Evolutionary conservation across 805 yeast species (phyloP), one percentile per base, ranked within the genome.

Genomic region (Wickerhamomyces mucosus): DNA sequence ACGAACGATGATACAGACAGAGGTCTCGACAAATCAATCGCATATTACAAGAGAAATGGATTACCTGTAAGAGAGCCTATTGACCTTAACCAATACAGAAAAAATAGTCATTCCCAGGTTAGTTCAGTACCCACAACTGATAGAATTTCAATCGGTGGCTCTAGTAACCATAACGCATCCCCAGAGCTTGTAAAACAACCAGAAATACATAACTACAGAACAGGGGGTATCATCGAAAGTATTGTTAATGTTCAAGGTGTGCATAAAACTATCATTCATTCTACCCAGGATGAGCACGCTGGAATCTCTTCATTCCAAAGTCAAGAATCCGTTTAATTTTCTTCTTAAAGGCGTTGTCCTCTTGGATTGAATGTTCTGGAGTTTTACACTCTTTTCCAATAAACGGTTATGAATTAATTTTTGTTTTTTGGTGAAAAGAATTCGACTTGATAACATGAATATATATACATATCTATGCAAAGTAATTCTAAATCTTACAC

Each of bases 221-320:
- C 51, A 1, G 52, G 54, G 21, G 53, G 89, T 7, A 76, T 85
- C 33, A 69, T 82, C 33, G 96, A 85, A 56, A 75, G 82, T 25
- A 78, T 85, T 13, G 75, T 85, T n/a, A 80, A 78, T 31, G 80
- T 80, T 18, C 76, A 78, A 49, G 96, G 95, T 33, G 81, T 82
- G 15, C 76, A 75, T 45, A 85, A 85, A 62, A 84, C 94, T 4
- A 81, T 85, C 38, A 84, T 85, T 46, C 89, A 80, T 45, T 78
- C 74, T 33, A 68, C 63, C 25, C 74, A 71, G 15, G 59, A 55
- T 24, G 55, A 47, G n/a, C n/a, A n/a, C n/a, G n/a, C n/a, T 8
- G 46, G n/a, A n/a, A n/a, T n/a, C n/a, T n/a, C n/a, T n/a, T n/a
- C n/a, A n/a, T n/a, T n/a, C 29, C 16, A 25, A 27, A 14, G 17